Evolutionary conservation across 345 rosid species (phyloP).

Genomic region (Mangifera indica): DNA sequence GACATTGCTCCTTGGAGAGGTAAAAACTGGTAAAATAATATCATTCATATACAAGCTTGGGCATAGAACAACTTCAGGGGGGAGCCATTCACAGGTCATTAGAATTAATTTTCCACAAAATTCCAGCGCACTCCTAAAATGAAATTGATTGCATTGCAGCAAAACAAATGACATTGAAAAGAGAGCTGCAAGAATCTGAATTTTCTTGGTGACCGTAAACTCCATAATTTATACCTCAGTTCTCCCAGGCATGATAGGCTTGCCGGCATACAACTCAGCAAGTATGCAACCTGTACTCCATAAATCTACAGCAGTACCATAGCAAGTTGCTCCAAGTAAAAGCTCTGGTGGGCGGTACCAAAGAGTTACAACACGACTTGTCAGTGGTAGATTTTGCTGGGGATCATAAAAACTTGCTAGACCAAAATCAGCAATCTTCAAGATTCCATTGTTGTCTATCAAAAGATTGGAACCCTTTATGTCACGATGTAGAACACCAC

Average conservation of each 20-base stretch:
- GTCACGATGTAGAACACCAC: slow-evolving; percentile 90
- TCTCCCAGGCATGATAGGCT: slow-evolving; percentile 99
- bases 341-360: slow-evolving; percentile 99
- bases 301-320: slow-evolving; percentile 85
- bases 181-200: neutral
- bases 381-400: slow-evolving; percentile 65
- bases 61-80: neutral
- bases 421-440: slow-evolving; percentile 97
- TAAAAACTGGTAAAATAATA: neutral
- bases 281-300: slow-evolving; percentile 99
- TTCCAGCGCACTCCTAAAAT: neutral
- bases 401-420: slow-evolving; percentile 89
- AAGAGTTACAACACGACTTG: slow-evolving; percentile 96
- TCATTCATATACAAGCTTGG: neutral
- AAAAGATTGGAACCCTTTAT: slow-evolving; percentile 96
- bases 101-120: neutral
- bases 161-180: neutral
- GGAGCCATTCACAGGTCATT: neutral
- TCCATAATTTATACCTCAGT: slow-evolving; percentile 64
- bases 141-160: neutral
- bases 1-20: neutral
- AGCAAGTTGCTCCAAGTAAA: slow-evolving; percentile 88
- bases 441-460: slow-evolving; percentile 81
- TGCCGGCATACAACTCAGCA: slow-evolving; percentile 93
- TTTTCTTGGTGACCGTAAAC: neutral